These are phyloP conservation scores for Xylariomycetidae sp. DNA, from an alignment of 2,329 filamentous ascomycete genomes.

Conservation along the genomic window DNA sequence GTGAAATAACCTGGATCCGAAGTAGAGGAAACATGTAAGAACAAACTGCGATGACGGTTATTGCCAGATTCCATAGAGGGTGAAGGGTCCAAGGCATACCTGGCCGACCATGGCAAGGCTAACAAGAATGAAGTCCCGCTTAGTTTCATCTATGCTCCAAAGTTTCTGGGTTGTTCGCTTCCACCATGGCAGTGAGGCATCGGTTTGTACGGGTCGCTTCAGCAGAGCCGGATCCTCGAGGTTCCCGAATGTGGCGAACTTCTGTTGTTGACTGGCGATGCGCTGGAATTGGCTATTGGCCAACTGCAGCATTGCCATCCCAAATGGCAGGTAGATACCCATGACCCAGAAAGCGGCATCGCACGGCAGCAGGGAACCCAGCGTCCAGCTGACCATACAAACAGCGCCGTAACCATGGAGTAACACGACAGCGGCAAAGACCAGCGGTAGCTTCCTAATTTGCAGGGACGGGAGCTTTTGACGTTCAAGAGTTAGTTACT, in stretches of 20 bases:
- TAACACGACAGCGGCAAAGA: constrained; percentile 18
- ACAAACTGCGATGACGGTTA: constrained; percentile 39
- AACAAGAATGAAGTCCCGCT: constrained; percentile 44
- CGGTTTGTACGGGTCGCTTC: constrained; percentile 17
- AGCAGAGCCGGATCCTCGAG: constrained; percentile 10
- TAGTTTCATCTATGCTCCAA: constrained; percentile 37
- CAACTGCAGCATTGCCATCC: constrained; percentile 61
- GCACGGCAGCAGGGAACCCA: constrained; percentile 37
- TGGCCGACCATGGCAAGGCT: constrained; percentile 49
- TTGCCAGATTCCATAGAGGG: background rate
- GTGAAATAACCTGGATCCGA: constrained; percentile 62
- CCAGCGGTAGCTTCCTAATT: constrained; percentile 22
- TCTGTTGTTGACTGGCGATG: constrained; percentile 48
- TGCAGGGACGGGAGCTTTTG: constrained; percentile 25
- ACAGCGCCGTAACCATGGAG: constrained; percentile 17
- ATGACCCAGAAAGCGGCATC: constrained; percentile 60
- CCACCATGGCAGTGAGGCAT: constrained; percentile 14
- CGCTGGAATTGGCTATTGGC: constrained; percentile 56
- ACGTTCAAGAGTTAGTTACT: too few relatives aligned
- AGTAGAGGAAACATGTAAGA: constrained; percentile 53
- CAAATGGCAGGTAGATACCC: constrained; percentile 58
- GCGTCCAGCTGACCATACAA: constrained; percentile 26
- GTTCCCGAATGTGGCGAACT: constrained; percentile 26
- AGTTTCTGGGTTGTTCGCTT: constrained; percentile 26
- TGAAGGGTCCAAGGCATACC: constrained; percentile 30